Evolutionary conservation across 768 basidiomycete genomes (phyloP).

Genomic region (Lentinula detonsa): DNA sequence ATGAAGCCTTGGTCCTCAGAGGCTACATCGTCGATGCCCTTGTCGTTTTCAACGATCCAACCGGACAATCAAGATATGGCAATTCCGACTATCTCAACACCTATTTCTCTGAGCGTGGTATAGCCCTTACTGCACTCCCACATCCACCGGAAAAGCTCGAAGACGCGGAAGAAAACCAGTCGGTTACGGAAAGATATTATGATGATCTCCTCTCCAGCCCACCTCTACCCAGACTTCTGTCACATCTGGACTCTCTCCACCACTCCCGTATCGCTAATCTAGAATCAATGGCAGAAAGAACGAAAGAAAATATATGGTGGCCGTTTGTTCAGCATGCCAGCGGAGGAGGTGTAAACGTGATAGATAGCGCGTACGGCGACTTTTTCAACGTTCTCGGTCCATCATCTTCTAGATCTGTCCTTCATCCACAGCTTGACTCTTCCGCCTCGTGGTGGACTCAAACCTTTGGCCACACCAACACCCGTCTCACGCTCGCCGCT

Average conservation of each 20-base stretch:
- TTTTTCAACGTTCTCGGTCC: slow-evolving; percentile 70
- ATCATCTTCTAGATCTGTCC: slow-evolving; percentile 27
- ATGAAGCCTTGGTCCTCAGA: slow-evolving; percentile 85
- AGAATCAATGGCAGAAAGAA: slow-evolving; percentile 33
- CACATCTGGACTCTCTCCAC: slow-evolving; percentile 62
- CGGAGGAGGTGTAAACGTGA: slow-evolving; percentile 60
- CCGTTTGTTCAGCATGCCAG: slow-evolving; percentile 73
- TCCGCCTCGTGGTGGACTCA: slow-evolving; percentile 99
- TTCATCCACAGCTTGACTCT: slow-evolving; percentile 72
- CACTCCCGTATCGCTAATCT: slow-evolving; percentile 50
- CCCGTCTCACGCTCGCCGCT: slow-evolving; percentile 76
- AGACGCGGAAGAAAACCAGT: slow-evolving; percentile 39
- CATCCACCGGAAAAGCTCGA: slow-evolving; percentile 47
- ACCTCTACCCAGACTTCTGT: slow-evolving; percentile 39
- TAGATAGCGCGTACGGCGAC: slow-evolving; percentile 87
- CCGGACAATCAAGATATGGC: slow-evolving; percentile 46
- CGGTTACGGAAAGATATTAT: slow-evolving; percentile 70
- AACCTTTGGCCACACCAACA: slow-evolving; percentile 76
- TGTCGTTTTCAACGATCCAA: slow-evolving; percentile 76
- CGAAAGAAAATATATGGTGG: slow-evolving; percentile 87
- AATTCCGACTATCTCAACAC: slow-evolving; percentile 78
- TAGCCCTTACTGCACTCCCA: slow-evolving; percentile 47
- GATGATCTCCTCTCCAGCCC: slow-evolving; percentile 31
- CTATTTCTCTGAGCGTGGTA: slow-evolving; percentile 73
- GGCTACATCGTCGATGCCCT: slow-evolving; percentile 87